These are phyloP conservation scores for Brassica balearica DNA, from an alignment of 441 rosid genomes.

Conservation along the genomic window DNA sequence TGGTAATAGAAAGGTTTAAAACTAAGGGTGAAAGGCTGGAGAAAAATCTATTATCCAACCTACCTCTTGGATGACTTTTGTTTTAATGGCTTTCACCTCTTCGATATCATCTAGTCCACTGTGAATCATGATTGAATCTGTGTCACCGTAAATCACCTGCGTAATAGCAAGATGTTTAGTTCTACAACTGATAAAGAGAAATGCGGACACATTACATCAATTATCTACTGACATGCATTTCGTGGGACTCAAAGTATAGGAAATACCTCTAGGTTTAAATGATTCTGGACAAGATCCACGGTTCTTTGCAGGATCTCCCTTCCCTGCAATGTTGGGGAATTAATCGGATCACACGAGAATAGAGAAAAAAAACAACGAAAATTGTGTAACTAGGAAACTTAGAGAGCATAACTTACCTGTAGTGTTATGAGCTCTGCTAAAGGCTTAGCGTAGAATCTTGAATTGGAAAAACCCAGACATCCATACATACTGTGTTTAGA, in stretches of 20 bases:
- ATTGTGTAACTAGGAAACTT: constrained; percentile 11
- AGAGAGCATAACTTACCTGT: constrained; percentile 60
- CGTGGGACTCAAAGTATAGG: constrained; percentile 29
- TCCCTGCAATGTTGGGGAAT: constrained; percentile 62
- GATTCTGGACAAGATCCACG: constrained; percentile 93
- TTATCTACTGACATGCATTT: constrained; percentile 28
- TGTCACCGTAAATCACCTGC: constrained; percentile 97
- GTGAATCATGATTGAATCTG: constrained; percentile 98
- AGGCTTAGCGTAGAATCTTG: constrained; percentile 98
- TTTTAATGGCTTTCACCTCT: constrained; percentile 75
- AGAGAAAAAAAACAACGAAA: neutral
- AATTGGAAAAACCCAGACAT: constrained; percentile 97
- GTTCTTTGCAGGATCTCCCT: constrained; percentile 96
- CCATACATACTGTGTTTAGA: constrained; percentile 87
- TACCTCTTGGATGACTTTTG: constrained; percentile 95
- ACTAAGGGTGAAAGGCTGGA: constrained; percentile 3
- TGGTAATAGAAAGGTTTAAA: neutral
- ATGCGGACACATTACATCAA: constrained; percentile 26
- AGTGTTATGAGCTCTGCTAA: constrained; percentile 94
- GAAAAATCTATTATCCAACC: constrained; percentile 37
- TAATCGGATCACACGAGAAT: constrained; percentile 8
- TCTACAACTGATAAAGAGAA: constrained; percentile 32
- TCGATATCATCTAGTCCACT: constrained; percentile 85
- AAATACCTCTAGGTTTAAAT: constrained; percentile 86
- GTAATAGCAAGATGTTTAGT: constrained; percentile 40